These are phyloP conservation scores for Lycium ferocissimum DNA, from an alignment of 257 asterid species.

Conservation along the genomic window DNA sequence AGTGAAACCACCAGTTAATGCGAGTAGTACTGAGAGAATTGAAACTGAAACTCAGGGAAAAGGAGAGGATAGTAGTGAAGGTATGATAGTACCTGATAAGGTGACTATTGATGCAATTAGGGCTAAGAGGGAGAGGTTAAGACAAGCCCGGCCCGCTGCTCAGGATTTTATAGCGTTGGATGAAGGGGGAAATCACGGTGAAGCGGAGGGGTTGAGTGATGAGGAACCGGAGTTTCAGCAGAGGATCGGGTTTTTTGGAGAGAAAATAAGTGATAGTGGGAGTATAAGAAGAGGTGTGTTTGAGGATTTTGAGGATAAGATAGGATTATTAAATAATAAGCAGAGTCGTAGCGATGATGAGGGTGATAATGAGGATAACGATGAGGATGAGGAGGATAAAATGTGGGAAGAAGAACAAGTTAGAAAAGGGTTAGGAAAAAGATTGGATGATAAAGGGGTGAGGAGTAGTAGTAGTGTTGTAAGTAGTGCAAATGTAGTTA, in stretches of 20 bases:
- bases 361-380: slow-evolving; percentile 51
- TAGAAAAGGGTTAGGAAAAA: slow-evolving; percentile 93
- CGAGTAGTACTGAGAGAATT: background rate
- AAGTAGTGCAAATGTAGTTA: slow-evolving; percentile 43
- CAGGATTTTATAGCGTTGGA: slow-evolving; percentile 87
- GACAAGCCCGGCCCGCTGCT: slow-evolving; percentile 84
- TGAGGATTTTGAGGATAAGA: slow-evolving; percentile 73
- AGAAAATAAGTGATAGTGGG: slow-evolving; percentile 45
- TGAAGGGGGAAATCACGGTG: slow-evolving; percentile 98
- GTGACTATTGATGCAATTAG: slow-evolving; percentile 73
- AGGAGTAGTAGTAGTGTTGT: slow-evolving; percentile 42
- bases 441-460: slow-evolving; percentile 75
- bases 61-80: too few relatives aligned
- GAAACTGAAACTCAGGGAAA: too few relatives aligned
- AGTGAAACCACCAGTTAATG: slow-evolving; percentile 56
- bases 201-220: slow-evolving; percentile 91
- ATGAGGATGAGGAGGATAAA: slow-evolving; percentile 89
- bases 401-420: slow-evolving; percentile 99
- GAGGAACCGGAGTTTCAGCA: slow-evolving; percentile 92
- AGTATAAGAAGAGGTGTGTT: slow-evolving; percentile 82
- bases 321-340: too few relatives aligned
- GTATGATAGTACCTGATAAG: slow-evolving; percentile 53
- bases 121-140: slow-evolving; percentile 89
- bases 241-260: slow-evolving; percentile 89
- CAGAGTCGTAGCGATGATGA: slow-evolving; percentile 32